Conservation (phyloP, 306 rosid species). For the Parietaria judaica region DNA sequence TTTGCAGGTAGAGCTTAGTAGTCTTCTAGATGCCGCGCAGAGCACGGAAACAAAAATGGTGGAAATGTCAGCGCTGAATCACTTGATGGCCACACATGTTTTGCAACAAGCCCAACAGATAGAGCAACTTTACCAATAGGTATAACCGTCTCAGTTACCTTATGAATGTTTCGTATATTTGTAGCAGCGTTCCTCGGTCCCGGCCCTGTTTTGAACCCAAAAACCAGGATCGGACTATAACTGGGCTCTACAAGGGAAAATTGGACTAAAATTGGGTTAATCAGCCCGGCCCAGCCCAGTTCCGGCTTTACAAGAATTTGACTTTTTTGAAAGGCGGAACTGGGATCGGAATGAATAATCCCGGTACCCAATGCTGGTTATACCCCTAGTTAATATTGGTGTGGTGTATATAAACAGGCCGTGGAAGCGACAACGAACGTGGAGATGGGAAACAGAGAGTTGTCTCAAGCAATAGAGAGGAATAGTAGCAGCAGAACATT, state of each 20-base stretch:
- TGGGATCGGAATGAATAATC: too few species aligned
- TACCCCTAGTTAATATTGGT: too few species aligned
- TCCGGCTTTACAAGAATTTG: too few species aligned
- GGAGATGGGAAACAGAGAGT: constrained; percentile 89
- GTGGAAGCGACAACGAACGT: constrained; percentile 88
- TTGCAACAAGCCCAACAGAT: constrained; percentile 92
- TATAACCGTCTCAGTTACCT: constrained; percentile 12
- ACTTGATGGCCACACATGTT: constrained; percentile 92
- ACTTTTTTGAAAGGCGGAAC: too few species aligned
- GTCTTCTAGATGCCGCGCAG: constrained; percentile 76
- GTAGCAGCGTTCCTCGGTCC: too few species aligned
- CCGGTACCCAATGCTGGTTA: too few species aligned
- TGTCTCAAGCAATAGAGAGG: constrained; percentile 77
- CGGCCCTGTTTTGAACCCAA: too few species aligned
- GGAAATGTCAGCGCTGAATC: constrained; percentile 96
- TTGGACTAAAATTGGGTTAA: too few species aligned
- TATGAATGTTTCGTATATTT: too few species aligned
- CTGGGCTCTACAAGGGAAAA: too few species aligned
- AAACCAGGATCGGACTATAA: too few species aligned
- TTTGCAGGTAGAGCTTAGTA: constrained; percentile 67
- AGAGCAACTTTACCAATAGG: constrained; percentile 85
- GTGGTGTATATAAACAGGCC: constrained; percentile 45
- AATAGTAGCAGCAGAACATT: constrained; percentile 89
- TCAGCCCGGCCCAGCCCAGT: too few species aligned
- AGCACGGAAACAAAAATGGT: constrained; percentile 98